phyloP scores from a whole-genome alignment of 2,329 filamentous ascomycete species.

The Fusarium euwallaceae region DNA sequence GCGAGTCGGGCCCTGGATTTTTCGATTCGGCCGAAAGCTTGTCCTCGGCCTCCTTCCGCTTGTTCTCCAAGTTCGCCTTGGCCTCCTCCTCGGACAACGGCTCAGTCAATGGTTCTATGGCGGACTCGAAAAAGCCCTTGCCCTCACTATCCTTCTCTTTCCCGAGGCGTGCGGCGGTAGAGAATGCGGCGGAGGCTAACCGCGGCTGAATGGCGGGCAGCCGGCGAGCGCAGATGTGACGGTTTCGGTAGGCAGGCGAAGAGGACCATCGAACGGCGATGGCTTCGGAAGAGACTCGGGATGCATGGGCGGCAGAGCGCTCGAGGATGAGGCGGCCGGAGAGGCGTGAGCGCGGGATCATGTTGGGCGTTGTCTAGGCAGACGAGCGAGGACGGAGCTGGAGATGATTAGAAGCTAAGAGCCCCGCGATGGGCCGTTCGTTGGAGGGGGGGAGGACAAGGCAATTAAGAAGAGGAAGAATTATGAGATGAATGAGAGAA shows the following conservation, averaged over 20 bases:
- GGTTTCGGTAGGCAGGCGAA: constrained; percentile 45
- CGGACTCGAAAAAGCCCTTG: constrained; percentile 66
- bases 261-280: constrained; percentile 46
- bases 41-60: constrained; percentile 58
- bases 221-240: constrained; percentile 50
- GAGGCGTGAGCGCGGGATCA: constrained; percentile 58
- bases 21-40: constrained; percentile 63
- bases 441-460: constrained; percentile 12
- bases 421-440: constrained; percentile 45
- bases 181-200: constrained; percentile 51
- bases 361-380: constrained; percentile 38
- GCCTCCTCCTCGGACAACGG: constrained; percentile 66
- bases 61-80: constrained; percentile 64
- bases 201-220: constrained; percentile 48
- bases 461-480: constrained; percentile 32
- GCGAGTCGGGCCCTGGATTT: constrained; percentile 56
- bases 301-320: constrained; percentile 49
- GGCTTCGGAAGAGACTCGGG: constrained; percentile 42
- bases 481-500: constrained; percentile 11
- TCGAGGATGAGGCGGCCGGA: constrained; percentile 56
- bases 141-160: constrained; percentile 55
- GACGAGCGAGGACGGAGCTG: constrained; percentile 35
- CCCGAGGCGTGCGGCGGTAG: constrained; percentile 50
- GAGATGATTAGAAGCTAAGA: constrained; percentile 31
- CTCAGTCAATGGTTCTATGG: constrained; percentile 57